These are phyloP conservation scores for Tuber microsphaerosporum DNA, from an alignment of 495 filamentous ascomycete species.

Conservation along the genomic window DNA sequence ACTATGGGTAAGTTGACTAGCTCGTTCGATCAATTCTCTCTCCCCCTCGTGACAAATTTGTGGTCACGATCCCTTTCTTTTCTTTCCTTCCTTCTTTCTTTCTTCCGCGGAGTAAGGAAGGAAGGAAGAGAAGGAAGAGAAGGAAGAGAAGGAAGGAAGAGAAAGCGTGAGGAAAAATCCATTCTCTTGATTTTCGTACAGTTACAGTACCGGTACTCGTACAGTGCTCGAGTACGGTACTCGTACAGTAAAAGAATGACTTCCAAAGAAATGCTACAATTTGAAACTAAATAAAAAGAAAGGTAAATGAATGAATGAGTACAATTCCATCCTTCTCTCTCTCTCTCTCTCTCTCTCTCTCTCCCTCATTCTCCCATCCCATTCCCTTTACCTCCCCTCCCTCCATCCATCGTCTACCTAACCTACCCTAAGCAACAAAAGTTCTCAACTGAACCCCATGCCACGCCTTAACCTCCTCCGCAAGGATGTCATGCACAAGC, in stretches of 20 bases:
- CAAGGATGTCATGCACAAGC: conserved; percentile 60
- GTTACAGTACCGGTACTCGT: too few species aligned
- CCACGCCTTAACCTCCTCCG: conserved; percentile 66
- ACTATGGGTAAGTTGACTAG: neutral
- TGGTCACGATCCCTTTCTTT: neutral
- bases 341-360: neutral
- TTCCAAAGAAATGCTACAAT: neutral
- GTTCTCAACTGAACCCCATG: conserved; percentile 70
- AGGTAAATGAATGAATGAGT: neutral
- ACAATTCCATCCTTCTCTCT: neutral
- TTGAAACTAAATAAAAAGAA: too few species aligned
- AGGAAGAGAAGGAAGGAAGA: too few species aligned
- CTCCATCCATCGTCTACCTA: too few species aligned
- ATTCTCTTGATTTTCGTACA: neutral
- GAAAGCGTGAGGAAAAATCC: too few species aligned
- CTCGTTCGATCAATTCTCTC: neutral
- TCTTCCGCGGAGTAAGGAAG: neutral
- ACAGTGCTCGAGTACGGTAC: too few species aligned
- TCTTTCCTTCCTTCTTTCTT: neutral
- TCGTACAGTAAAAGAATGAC: neutral
- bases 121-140: neutral
- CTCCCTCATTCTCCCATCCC: too few species aligned
- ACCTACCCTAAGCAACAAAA: neutral
- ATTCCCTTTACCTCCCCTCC: too few species aligned
- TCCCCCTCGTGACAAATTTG: neutral